Evolutionary conservation across 805 yeast species (phyloP).

Genomic region (Zygoascus ofunaensis): DNA sequence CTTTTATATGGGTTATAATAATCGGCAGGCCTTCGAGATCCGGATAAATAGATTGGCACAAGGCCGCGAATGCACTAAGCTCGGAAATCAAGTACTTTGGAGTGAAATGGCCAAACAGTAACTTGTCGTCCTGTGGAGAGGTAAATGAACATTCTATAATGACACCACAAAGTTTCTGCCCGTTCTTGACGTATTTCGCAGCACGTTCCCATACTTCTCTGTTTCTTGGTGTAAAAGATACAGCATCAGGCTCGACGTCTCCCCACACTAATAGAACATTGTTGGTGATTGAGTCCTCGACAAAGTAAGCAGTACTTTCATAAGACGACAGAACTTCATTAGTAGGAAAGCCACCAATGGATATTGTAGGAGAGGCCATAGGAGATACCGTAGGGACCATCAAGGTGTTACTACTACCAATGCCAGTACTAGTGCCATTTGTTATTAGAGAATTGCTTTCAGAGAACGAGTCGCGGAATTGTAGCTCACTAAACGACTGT

Average conservation of each 20-base stretch:
- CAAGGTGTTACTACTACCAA: not conserved
- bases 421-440: not conserved
- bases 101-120: slow-evolving; percentile 72
- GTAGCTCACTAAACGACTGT: not conserved
- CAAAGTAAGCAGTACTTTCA: slow-evolving; percentile 52
- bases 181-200: slow-evolving; percentile 36
- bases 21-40: slow-evolving; percentile 36
- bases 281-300: slow-evolving; percentile 31
- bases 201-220: slow-evolving; percentile 47
- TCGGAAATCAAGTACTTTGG: slow-evolving; percentile 57
- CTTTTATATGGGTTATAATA: slow-evolving; percentile 45
- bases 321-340: slow-evolving; percentile 17
- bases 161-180: slow-evolving; percentile 40
- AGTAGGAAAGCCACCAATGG: too few species aligned
- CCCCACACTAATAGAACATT: slow-evolving; percentile 59
- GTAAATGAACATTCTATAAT: slow-evolving; percentile 71
- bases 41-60: slow-evolving; percentile 18
- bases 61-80: slow-evolving; percentile 27
- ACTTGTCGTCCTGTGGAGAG: slow-evolving; percentile 36
- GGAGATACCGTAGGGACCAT: not conserved
- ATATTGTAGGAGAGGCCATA: too few species aligned
- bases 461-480: not conserved
- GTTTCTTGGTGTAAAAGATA: slow-evolving; percentile 35
- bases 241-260: slow-evolving; percentile 65
- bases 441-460: not conserved